Percentiles rank a stretch among this genome's conserved stretches.
Evolutionary conservation across 2,329 filamentous ascomycete species (phyloP).

Genomic region (Colletotrichum kahawae): DNA sequence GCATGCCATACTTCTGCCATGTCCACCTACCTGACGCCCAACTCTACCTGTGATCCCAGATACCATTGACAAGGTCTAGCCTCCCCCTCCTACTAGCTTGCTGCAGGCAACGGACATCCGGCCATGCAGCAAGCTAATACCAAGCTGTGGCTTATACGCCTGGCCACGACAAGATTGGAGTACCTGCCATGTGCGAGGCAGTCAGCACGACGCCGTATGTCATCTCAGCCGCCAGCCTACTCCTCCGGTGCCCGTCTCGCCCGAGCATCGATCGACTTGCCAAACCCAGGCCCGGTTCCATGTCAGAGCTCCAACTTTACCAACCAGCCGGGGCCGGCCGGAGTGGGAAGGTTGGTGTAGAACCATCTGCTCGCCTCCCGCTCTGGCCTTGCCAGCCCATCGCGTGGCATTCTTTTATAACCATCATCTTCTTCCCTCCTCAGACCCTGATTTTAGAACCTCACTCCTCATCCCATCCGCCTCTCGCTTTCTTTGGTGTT

Average conservation of each 20-base stretch:
- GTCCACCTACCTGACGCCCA: background rate
- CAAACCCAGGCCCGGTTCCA: background rate
- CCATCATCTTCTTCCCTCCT: background rate
- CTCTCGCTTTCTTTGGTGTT: background rate
- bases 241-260: background rate
- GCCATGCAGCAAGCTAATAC: background rate
- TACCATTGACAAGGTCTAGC: constrained; percentile 1
- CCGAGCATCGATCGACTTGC: constrained; percentile 6
- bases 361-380: background rate
- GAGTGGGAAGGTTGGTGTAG: background rate
- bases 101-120: constrained; percentile 18
- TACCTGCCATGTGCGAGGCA: constrained; percentile 11
- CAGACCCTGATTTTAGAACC: background rate
- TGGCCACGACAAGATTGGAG: background rate
- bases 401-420: constrained; percentile 3
- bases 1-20: background rate
- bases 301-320: constrained; percentile 17
- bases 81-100: background rate
- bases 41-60: background rate
- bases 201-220: constrained; percentile 11
- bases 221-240: background rate
- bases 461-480: background rate
- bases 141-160: constrained; percentile 8
- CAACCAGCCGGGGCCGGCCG: background rate
- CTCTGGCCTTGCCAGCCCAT: background rate